A percentile compares a stretch with the other conserved stretches of the same genome.
These are phyloP conservation scores for Gomphus bonarii DNA, from an alignment of 1,284 basidiomycete species.

Conservation along the genomic window DNA sequence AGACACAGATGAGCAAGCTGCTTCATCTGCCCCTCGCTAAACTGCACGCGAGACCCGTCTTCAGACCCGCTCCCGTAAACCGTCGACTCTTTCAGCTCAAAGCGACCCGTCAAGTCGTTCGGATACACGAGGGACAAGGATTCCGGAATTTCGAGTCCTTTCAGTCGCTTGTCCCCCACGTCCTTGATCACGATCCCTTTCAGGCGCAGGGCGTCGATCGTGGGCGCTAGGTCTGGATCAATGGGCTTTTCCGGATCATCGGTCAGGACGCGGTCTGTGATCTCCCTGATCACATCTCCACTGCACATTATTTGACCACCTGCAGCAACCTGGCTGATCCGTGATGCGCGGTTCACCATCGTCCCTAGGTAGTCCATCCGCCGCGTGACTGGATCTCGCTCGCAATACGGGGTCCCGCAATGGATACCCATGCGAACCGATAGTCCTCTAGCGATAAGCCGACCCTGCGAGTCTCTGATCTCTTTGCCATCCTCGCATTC, in stretches of 20 bases:
- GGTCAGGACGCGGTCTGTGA: constrained; percentile 53
- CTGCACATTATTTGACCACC: constrained; percentile 96
- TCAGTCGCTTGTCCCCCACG: constrained; percentile 87
- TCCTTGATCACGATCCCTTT: constrained; percentile 69
- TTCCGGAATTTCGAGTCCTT: constrained; percentile 89
- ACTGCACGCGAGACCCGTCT: constrained; percentile 43
- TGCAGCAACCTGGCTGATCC: constrained; percentile 76
- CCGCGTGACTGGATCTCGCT: constrained; percentile 86
- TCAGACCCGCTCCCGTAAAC: constrained; percentile 30
- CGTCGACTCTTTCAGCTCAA: constrained; percentile 44
- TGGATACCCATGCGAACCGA: constrained; percentile 98
- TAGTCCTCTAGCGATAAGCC: constrained; percentile 77
- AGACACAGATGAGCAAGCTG: constrained; percentile 71
- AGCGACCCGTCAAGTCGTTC: constrained; percentile 61
- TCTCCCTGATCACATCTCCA: constrained; percentile 80
- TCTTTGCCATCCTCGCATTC: constrained; percentile 89
- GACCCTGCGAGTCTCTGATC: constrained; percentile 60
- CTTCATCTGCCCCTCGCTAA: constrained; percentile 71
- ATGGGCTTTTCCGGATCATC: constrained; percentile 28
- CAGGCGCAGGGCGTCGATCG: constrained; percentile 62
- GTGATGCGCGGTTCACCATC: constrained; percentile 86
- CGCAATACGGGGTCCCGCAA: constrained; percentile 86
- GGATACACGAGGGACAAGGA: constrained; percentile 82
- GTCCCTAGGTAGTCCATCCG: constrained; percentile 98
- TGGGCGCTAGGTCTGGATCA: constrained; percentile 37